Evolutionary conservation across 306 rosid genomes (phyloP).

Genomic region (Lablab purpureus): DNA sequence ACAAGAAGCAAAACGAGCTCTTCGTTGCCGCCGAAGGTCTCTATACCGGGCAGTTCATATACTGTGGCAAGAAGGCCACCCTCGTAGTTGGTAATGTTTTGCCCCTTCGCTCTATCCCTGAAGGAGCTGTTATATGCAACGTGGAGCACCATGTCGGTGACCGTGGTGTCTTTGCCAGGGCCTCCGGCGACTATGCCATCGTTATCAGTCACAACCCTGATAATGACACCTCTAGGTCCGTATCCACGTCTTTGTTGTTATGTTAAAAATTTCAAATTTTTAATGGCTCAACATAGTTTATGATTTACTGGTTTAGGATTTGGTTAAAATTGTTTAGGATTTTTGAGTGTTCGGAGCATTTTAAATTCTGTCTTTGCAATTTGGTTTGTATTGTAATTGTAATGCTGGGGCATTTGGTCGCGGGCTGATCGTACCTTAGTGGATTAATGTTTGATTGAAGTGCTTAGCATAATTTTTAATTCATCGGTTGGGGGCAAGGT

Average conservation of each 20-base stretch:
- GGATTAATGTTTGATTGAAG: background rate
- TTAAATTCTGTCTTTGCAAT: background rate
- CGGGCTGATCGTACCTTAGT: background rate
- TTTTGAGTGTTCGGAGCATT: background rate
- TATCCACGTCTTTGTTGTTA: background rate
- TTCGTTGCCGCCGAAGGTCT: constrained; percentile 58
- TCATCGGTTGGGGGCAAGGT: background rate
- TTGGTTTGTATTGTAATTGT: background rate
- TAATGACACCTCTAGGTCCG: constrained; percentile 54
- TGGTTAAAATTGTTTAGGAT: background rate
- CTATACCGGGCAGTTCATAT: constrained; percentile 55
- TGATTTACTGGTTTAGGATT: background rate
- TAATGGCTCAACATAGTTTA: background rate
- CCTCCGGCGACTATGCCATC: constrained; percentile 57
- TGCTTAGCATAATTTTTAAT: background rate
- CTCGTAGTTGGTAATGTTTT: constrained; percentile 55
- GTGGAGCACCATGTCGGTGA: constrained; percentile 61
- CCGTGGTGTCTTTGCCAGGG: constrained; percentile 56
- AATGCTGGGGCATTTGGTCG: background rate
- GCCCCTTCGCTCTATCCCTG: constrained; percentile 57
- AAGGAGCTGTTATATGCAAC: constrained; percentile 59
- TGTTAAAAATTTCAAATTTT: background rate
- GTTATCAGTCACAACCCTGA: constrained; percentile 59
- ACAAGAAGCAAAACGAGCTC: constrained; percentile 57
- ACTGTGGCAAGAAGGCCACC: constrained; percentile 55